These are phyloP conservation scores for Trichoderma sp. DNA, from an alignment of 2,329 filamentous ascomycete genomes.

Conservation along the genomic window DNA sequence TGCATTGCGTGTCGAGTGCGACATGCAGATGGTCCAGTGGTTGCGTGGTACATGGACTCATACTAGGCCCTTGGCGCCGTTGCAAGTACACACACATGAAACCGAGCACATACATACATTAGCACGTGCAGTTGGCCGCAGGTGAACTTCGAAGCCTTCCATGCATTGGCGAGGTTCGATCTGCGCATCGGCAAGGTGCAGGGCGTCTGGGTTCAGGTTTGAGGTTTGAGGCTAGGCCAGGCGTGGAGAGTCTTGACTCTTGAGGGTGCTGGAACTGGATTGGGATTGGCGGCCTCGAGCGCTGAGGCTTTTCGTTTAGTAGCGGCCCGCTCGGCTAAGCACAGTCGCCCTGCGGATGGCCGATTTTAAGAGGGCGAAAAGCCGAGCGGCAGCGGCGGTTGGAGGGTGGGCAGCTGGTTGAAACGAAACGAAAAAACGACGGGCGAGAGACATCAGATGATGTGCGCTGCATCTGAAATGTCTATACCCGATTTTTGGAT, in stretches of 20 bases:
- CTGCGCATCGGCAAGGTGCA: not conserved
- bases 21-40: not conserved
- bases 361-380: not conserved
- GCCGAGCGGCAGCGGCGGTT: constrained; percentile 1
- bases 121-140: not conserved
- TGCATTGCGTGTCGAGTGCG: not conserved
- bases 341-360: not conserved
- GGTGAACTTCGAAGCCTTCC: not conserved
- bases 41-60: not conserved
- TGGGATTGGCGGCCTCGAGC: not conserved
- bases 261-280: not conserved
- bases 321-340: constrained; percentile 14
- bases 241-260: not conserved
- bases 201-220: not conserved
- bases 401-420: not conserved
- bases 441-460: not conserved
- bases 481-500: not conserved
- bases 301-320: not conserved
- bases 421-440: constrained; percentile 1
- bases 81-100: not conserved
- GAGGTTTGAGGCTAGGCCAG: not conserved
- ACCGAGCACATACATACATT: not conserved
- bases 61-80: not conserved
- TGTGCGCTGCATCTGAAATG: not conserved
- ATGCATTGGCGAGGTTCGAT: not conserved